Base-by-base conservation (phyloP, 1,284 basidiomycete genomes). In the Malassezia globosa region DNA sequence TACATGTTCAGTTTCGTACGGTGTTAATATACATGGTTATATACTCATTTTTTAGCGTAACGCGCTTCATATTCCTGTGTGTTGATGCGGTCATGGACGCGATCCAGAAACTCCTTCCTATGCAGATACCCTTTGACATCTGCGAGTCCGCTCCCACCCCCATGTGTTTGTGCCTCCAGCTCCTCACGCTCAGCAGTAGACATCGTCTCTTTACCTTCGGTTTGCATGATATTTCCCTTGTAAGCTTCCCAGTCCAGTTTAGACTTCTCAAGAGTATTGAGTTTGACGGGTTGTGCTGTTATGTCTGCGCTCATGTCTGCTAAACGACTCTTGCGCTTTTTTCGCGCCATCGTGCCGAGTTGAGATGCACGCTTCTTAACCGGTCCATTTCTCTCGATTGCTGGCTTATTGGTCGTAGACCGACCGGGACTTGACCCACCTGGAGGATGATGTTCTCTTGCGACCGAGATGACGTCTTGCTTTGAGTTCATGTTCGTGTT, bases 181-280 rank as follows among this genome's bases (percentile, higher is more conserved):
- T 69, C 64, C 34, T 63, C 64, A 13, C 56, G 48, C 38, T 71
- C 68, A 10, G 54, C 54, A 19, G 56, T 52, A 3, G 56, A 58
- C 36, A 69, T 39, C 31, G 27, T 51, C 13, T 27, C n/a, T 14
- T 16, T 10, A 10, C 42, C n/a, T 2, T 36, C 25, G 1, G 36
- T 24, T 16, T 34, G 22, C 31, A 18, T 24, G 7, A 34, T 38
- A 19, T 38, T 42, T 3, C 44, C 47, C 13, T 59, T 54, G 23
- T 41, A 52, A 0, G 54, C 21, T 24, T 61, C 60, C 68, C 68
- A 71, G 39, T 71, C 68, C 37, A 68, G 46, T 46, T 71, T 71
- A 46, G 51, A 56, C 41, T 69, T 69, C 47, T 71, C 68, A 14
- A 71, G 54, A 27, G 68, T 71, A 47, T 68, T 71, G 38, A 71